Evolutionary conservation across 2,329 filamentous ascomycete species (phyloP), one percentile per base, ranked within the genome.

Genomic region (Aspergillus eucalypticola): DNA sequence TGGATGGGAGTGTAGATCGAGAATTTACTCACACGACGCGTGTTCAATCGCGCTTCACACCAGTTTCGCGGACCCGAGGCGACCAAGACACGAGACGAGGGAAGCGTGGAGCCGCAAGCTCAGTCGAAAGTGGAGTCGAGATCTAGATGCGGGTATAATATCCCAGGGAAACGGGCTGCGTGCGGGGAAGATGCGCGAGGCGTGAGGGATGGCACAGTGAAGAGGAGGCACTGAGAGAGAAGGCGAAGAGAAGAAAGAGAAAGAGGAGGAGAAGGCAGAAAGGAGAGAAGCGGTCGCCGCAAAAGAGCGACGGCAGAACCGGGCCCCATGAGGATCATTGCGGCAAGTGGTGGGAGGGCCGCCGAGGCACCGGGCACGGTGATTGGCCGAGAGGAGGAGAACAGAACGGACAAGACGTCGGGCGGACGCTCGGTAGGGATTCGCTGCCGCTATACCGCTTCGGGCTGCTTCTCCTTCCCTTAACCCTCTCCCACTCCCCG

Each of bases 361-460:
- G 69, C 71, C 69, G 69, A 63, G 63, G 64, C 60, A 65, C 56
- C 49, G 58, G 54, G 62, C 58, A 32, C 38, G 51, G 19, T 76
- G 70, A 76, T 76, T 76, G 74, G 74, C 41, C 64, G 66, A 73
- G 69, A 72, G 66, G 72, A 76, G 74, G 74, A 74, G 73, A 67
- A 61, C 59, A 57, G 61, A 32, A 55, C 61, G 61, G 59, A 70
- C 59, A 67, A 62, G 60, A 64, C 57, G 38, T 58, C 65, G 69
- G 66, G 69, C 66, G 65, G 66, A 68, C 67, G 67, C 59, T 61
- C 63, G 53, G 53, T 55, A 54, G 27, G 39, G 35, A 41, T 42
- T 42, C 60, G 32, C 32, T 59, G 64, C 55, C 60, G 67, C 73
- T 72, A 69, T 71, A 69, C 72, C 71, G 68, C 65, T 71, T 69